A percentile compares a stretch with the other conserved stretches of the same genome.
Conservation (phyloP, 2,329 filamentous ascomycete genomes). For the Cladosporium sp. region DNA sequence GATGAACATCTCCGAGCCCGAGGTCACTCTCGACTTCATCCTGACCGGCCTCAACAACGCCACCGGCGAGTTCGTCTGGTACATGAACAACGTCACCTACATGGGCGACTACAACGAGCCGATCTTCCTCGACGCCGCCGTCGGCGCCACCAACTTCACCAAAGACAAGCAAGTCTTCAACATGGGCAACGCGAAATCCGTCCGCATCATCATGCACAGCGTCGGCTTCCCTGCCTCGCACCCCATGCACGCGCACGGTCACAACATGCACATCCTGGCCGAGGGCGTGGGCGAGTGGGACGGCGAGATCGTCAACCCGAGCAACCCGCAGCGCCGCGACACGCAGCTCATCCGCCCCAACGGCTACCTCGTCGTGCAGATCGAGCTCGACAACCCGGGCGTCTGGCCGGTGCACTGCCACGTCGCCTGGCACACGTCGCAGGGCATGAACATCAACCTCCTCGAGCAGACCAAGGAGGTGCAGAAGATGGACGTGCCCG, state of each 20-base stretch:
- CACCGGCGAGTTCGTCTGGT: slow-evolving; percentile 43
- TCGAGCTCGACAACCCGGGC: slow-evolving; percentile 47
- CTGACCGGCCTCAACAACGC: slow-evolving; percentile 37
- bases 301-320: slow-evolving; percentile 23
- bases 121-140: slow-evolving; percentile 20
- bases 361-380: slow-evolving; percentile 37
- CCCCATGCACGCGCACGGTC: slow-evolving; percentile 33
- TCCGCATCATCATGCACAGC: slow-evolving; percentile 53
- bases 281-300: slow-evolving; percentile 24
- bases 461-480: slow-evolving; percentile 15
- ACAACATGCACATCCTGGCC: slow-evolving; percentile 27
- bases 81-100: slow-evolving; percentile 48
- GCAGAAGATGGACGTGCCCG: slow-evolving; percentile 28
- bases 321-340: slow-evolving; percentile 29
- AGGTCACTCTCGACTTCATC: slow-evolving; percentile 21
- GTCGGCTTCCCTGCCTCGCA: slow-evolving; percentile 26
- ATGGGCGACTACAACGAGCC: slow-evolving; percentile 26
- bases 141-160: slow-evolving; percentile 20
- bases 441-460: slow-evolving; percentile 21
- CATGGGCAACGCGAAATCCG: slow-evolving; percentile 46
- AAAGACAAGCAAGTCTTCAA: slow-evolving; percentile 41
- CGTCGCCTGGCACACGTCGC: slow-evolving; percentile 22
- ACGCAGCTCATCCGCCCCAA: slow-evolving; percentile 22
- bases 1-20: slow-evolving; percentile 22
- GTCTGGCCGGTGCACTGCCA: slow-evolving; percentile 46